These are phyloP conservation scores for Eucalyptus cladocalyx DNA, from an alignment of 345 rosid species.

Conservation along the genomic window DNA sequence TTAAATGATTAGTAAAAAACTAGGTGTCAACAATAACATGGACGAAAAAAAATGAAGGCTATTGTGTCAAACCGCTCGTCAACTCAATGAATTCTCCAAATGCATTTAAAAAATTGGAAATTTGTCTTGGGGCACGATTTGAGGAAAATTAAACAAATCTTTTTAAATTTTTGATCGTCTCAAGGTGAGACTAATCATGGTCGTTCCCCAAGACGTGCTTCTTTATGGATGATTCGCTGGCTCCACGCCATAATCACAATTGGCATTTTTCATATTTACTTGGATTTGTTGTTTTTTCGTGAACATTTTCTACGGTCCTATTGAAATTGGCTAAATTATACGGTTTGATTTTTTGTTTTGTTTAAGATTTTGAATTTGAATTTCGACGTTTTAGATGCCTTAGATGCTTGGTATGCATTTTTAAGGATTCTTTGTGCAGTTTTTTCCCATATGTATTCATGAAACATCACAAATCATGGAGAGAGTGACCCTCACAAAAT, in stretches of 20 bases:
- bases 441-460: not conserved
- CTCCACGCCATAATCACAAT: not conserved
- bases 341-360: not conserved
- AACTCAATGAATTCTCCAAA: not conserved
- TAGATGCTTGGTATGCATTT: not conserved
- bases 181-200: too few relatives aligned
- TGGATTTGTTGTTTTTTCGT: not conserved
- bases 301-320: not conserved
- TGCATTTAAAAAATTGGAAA: not conserved
- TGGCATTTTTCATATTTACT: not conserved
- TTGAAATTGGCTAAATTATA: not conserved
- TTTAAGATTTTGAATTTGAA: not conserved
- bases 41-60: not conserved
- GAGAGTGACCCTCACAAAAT: not conserved
- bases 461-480: not conserved
- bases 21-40: not conserved
- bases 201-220: too few relatives aligned
- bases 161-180: too few relatives aligned
- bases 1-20: too few relatives aligned
- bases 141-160: not conserved
- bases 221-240: too few relatives aligned
- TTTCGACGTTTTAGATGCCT: not conserved
- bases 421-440: not conserved
- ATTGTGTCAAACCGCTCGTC: not conserved
- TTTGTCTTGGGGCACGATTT: not conserved